A percentile compares a stretch with the other conserved stretches of the same genome.
These are phyloP conservation scores for Thielaviopsis populi DNA, from an alignment of 2,329 filamentous ascomycete species.

Conservation along the genomic window DNA sequence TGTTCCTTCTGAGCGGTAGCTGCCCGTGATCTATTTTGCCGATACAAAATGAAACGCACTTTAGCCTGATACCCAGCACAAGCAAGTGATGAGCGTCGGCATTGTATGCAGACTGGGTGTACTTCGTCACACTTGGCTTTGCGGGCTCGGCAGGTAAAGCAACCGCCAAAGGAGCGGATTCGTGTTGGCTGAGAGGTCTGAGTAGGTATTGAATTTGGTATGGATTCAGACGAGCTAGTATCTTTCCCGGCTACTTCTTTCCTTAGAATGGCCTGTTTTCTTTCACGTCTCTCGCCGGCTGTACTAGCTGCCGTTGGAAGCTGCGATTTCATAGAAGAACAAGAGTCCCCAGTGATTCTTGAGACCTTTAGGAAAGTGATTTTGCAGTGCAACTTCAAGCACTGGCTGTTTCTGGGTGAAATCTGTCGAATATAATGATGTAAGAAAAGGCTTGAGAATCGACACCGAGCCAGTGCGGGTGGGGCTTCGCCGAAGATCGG, in stretches of 20 bases:
- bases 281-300: too few relatives aligned
- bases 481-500: neutral
- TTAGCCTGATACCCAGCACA: conserved; percentile 14
- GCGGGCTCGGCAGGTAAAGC: conserved; percentile 14
- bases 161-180: conserved; percentile 12
- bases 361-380: too few relatives aligned
- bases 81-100: conserved; percentile 1
- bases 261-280: neutral
- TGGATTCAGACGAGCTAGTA: neutral
- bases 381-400: too few relatives aligned
- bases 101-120: conserved; percentile 10
- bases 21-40: neutral
- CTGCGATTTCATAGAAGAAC: too few relatives aligned
- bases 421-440: neutral
- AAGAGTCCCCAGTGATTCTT: too few relatives aligned
- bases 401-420: too few relatives aligned
- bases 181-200: neutral
- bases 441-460: neutral
- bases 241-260: neutral
- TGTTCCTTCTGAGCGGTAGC: neutral
- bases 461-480: neutral
- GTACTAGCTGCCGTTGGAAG: too few relatives aligned
- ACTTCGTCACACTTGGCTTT: conserved; percentile 15
- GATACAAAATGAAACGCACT: conserved; percentile 13
- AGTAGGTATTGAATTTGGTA: neutral